A percentile compares a stretch with the other conserved stretches of the same genome.
phyloP scores from a whole-genome alignment of 2,329 filamentous ascomycete species.

The Tolypocladium endophyticum region DNA sequence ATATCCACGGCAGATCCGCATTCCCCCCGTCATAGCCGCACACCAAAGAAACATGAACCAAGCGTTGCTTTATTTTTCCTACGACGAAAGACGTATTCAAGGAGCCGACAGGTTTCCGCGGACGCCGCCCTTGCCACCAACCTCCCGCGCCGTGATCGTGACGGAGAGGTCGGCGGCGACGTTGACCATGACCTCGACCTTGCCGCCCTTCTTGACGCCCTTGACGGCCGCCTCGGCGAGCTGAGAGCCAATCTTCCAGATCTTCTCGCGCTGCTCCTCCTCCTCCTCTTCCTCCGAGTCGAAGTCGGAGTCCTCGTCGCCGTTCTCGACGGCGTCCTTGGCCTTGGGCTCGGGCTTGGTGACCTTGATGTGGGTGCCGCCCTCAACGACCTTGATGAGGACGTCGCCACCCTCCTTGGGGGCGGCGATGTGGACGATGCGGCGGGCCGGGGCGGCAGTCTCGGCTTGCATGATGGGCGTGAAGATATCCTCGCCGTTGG shows the following conservation, averaged over 20 bases:
- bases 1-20: not conserved
- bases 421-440: conserved; percentile 66
- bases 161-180: conserved; percentile 70
- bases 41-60: not conserved
- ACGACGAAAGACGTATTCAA: conserved; percentile 2
- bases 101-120: conserved; percentile 42
- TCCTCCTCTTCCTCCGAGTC: conserved; percentile 70
- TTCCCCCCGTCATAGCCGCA: not conserved
- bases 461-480: conserved; percentile 72
- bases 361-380: conserved; percentile 82
- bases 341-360: conserved; percentile 75
- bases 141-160: conserved; percentile 72
- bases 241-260: conserved; percentile 77
- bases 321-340: conserved; percentile 58
- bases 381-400: conserved; percentile 80
- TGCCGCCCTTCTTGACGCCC: conserved; percentile 75
- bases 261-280: conserved; percentile 79
- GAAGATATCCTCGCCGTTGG: conserved; percentile 58
- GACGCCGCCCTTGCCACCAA: conserved; percentile 78
- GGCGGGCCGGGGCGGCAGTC: conserved; percentile 81
- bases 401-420: conserved; percentile 80
- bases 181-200: conserved; percentile 91
- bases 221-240: conserved; percentile 80
- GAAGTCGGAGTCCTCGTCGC: conserved; percentile 45
- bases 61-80: not conserved